These are phyloP conservation scores for Aspergillus wentii DNA, from an alignment of 495 filamentous ascomycete genomes.

Conservation along the genomic window DNA sequence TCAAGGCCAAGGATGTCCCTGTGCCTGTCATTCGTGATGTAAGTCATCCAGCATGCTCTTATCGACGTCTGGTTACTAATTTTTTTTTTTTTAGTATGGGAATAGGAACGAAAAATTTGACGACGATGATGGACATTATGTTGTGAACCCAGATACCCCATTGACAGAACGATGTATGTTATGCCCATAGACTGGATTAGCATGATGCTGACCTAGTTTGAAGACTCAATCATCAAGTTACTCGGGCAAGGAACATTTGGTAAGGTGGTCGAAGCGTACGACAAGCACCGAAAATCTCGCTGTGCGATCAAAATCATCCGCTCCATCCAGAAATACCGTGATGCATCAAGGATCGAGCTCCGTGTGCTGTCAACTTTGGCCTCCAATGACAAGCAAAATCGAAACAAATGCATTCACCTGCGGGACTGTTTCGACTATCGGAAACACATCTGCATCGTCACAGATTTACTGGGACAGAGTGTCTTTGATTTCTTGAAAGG, in stretches of 20 bases:
- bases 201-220: constrained; percentile 11
- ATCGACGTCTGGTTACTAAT: constrained; percentile 4
- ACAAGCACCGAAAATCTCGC: constrained; percentile 65
- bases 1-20: constrained; percentile 87
- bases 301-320: constrained; percentile 98
- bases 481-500: constrained; percentile 98
- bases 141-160: constrained; percentile 76
- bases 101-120: constrained; percentile 63
- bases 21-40: constrained; percentile 82
- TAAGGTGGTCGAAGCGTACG: constrained; percentile 91
- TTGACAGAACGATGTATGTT: constrained; percentile 86
- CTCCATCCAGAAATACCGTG: constrained; percentile 95
- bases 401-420: constrained; percentile 95
- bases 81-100: constrained; percentile 27
- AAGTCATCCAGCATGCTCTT: constrained; percentile 45
- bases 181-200: not conserved
- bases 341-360: constrained; percentile 93
- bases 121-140: constrained; percentile 95
- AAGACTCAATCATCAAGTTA: constrained; percentile 81
- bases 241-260: constrained; percentile 97
- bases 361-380: constrained; percentile 86
- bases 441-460: constrained; percentile 98
- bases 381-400: constrained; percentile 84
- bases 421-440: constrained; percentile 97
- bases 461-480: constrained; percentile 90